Evolutionary conservation across 208 protist genomes (phyloP), one percentile per base, ranked within the genome.

Genomic region (Trypanosoma platydactyli): DNA sequence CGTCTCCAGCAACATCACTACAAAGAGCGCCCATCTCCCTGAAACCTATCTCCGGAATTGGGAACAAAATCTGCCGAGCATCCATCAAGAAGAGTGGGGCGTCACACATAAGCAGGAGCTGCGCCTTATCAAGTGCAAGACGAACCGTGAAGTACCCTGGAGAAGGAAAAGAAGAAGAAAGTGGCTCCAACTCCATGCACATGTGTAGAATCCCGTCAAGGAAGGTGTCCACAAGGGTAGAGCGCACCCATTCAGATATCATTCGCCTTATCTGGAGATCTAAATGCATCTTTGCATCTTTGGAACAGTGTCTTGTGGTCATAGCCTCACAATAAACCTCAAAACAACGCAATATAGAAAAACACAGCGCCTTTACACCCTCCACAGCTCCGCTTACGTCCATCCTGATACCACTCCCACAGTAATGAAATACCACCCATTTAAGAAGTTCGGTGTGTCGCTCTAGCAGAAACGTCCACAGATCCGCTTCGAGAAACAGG

Each of bases 391-490:
- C 7, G 2, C 6, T 18, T 1, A 50, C 1, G 35, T 71, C 29
- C 20, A 22, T 45, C 5, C 22, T 51, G 11, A 5, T 2, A 57
- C 29, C 53, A 24, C 53, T 5, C 42, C 30, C 25, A 59, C 49
- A 60, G 9, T 64, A 51, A 61, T 64, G 18, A 25, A 65, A 48
- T 18, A 92, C 54, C 9, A 72, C 68, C 70, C 67, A 85, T 22
- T 64, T 74, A 2, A 95, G 76, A 2, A 92, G 72, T n/a, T 81
- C 79, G 5, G 68, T 52, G 63, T 93, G 86, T 1, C 86, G 81
- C 20, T 81, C 69, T 7, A 93, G 45, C n/a, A 92, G 56, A 81
- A 95, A 93, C 6, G 22, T 35, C 79, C 85, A 91, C n/a, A 92
- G 54, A 44, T 92, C 86, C 0, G 49, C 52, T 54, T 86, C 76